phyloP scores from a whole-genome alignment of 208 protist species.

The Trypanosomatidae sp. region DNA sequence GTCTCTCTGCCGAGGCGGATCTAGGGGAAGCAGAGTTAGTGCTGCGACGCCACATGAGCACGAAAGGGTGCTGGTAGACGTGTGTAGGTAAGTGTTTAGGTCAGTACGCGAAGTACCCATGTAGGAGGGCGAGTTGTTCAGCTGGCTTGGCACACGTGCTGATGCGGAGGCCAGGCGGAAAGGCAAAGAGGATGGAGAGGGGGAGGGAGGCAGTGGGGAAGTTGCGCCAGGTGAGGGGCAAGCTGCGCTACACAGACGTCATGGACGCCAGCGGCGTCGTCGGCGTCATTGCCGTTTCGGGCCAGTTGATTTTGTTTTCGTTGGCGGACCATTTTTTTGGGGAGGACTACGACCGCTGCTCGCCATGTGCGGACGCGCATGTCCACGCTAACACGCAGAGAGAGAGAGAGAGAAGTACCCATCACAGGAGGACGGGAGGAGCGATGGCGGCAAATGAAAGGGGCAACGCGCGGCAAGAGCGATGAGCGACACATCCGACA shows the following conservation, averaged over 20 bases:
- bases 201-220: neutral
- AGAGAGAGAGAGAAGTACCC: neutral
- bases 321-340: neutral
- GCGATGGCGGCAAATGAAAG: neutral
- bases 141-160: neutral
- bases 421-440: slow-evolving; percentile 1
- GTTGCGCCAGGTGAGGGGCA: neutral
- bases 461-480: neutral
- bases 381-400: too few relatives aligned
- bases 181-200: neutral
- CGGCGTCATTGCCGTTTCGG: neutral
- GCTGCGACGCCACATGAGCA: neutral
- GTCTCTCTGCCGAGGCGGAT: neutral
- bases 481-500: slow-evolving; percentile 1
- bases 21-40: neutral
- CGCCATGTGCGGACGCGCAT: neutral
- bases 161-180: too few relatives aligned
- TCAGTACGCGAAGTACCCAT: neutral
- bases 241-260: neutral
- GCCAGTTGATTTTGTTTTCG: neutral
- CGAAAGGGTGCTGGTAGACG: neutral
- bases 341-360: too few relatives aligned
- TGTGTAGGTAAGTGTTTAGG: neutral
- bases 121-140: neutral
- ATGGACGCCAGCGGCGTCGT: neutral